Evolutionary conservation across 2,329 filamentous ascomycete genomes (phyloP), one percentile per base, ranked within the genome.

Genomic region (Fusarium penzigii): DNA sequence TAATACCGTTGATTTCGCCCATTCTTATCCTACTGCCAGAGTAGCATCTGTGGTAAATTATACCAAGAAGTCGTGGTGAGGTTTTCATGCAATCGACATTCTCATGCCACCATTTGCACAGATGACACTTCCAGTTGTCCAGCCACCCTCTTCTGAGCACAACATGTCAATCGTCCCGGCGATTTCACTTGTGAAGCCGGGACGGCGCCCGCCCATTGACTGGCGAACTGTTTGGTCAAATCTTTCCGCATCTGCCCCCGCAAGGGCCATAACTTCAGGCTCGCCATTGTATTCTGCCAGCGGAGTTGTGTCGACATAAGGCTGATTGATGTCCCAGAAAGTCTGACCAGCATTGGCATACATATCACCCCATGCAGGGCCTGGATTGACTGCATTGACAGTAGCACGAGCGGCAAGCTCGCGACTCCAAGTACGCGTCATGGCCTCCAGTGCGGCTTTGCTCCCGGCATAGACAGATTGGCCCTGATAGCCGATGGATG

Each of bases 121-220:
- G n/a, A 90, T 78, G 32, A 89, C 81, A 64, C 82, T 86, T 5
- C 87, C 87, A 1, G 87, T 90, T 52, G 83, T 85, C 86, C 86
- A 90, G 2, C 77, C 81, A 39, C 78, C 78, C 68, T 90, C 87
- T 11, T 78, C 78, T 7, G 80, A 81, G 66, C 86, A 89, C 39
- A 90, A 72, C 85, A 90, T 88, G 9, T 80, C 86, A 43, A 90
- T 82, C 6, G 87, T 81, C 2, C 86, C 87, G 1, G 87, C 87
- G 70, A 90, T 78, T 70, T 90, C 87, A 39, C 53, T 56, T 8
- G 68, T 67, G 46, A 72, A 72, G 2, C 68, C 70, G 1, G 70
- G 70, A 20, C 70, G 54, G 48, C 67, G 57, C 3, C 66, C 65
- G 14, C 68, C 69, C 70, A 72, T 72, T 6, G 53, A 55, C 49